Percentiles rank a stretch among this genome's conserved stretches.
These are phyloP conservation scores for Parasitella parasitica DNA, from an alignment of 371 early-diverging fungal genomes.

Conservation along the genomic window DNA sequence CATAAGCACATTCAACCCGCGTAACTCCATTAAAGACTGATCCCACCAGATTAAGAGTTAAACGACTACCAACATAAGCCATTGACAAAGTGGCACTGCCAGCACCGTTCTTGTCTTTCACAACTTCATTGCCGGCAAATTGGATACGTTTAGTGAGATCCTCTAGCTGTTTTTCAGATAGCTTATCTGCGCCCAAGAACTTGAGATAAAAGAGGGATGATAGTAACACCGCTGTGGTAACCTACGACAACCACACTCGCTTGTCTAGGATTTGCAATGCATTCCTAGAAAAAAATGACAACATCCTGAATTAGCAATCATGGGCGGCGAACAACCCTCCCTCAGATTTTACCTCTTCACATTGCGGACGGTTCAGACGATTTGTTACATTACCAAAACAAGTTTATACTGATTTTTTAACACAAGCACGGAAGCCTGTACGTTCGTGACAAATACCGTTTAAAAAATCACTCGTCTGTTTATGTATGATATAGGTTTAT, in stretches of 20 bases:
- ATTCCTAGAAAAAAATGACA: no score
- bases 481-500: no score
- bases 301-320: no score
- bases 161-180: slow-evolving; percentile 70
- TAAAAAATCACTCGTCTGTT: no score
- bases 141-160: slow-evolving; percentile 82
- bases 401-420: no score
- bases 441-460: no score
- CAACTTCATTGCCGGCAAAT: slow-evolving; percentile 93
- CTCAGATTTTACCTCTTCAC: no score
- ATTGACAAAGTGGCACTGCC: slow-evolving; percentile 86
- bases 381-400: no score
- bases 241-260: slow-evolving; percentile 79
- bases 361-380: no score
- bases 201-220: slow-evolving; percentile 76
- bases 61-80: slow-evolving; percentile 89
- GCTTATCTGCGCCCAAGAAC: slow-evolving; percentile 45
- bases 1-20: slow-evolving; percentile 74
- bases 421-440: no score
- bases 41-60: slow-evolving; percentile 68
- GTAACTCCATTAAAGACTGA: slow-evolving; percentile 62
- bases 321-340: no score
- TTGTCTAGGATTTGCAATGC: slow-evolving; percentile 52
- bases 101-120: slow-evolving; percentile 85
- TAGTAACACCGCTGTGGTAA: slow-evolving; percentile 89